Conservation (phyloP, 78 protist genomes). For the Bodo saltans region DNA sequence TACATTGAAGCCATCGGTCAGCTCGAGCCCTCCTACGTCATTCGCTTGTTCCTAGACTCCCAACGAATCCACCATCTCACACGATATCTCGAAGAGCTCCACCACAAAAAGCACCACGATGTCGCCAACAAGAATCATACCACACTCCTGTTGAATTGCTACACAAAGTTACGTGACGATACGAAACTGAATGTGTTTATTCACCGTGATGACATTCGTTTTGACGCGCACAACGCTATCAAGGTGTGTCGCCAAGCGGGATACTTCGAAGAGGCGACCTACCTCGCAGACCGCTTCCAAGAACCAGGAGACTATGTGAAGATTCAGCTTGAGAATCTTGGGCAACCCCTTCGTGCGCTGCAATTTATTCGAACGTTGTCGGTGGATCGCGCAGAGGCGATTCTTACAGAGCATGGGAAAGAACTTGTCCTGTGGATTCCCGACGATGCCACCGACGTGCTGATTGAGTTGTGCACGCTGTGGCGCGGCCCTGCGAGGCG, state of each 20-base stretch:
- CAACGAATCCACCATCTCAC: constrained; percentile 90
- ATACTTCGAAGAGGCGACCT: constrained; percentile 73
- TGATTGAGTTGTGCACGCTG: constrained; percentile 69
- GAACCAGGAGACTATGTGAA: constrained; percentile 74
- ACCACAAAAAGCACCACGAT: constrained; percentile 57
- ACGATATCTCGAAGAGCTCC: constrained; percentile 60
- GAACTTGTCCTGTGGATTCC: constrained; percentile 53
- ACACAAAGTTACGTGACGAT: constrained; percentile 86
- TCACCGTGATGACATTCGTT: constrained; percentile 47
- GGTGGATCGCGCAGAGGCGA: constrained; percentile 45
- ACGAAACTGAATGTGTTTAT: constrained; percentile 73
- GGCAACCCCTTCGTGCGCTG: constrained; percentile 54
- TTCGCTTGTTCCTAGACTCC: constrained; percentile 86
- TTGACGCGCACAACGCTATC: constrained; percentile 87
- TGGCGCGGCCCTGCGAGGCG: constrained; percentile 31
- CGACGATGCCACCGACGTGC: constrained; percentile 55
- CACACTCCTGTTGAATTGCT: constrained; percentile 87
- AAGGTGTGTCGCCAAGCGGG: constrained; percentile 78
- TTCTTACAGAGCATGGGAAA: constrained; percentile 72
- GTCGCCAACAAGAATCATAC: constrained; percentile 89
- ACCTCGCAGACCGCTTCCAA: constrained; percentile 48
- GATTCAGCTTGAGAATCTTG: constrained; percentile 71
- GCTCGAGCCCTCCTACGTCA: constrained; percentile 93
- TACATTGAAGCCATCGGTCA: constrained; percentile 85
- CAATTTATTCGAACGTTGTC: constrained; percentile 53